phyloP scores from a whole-genome alignment of 257 asterid genomes.

The Gentiana dahurica region DNA sequence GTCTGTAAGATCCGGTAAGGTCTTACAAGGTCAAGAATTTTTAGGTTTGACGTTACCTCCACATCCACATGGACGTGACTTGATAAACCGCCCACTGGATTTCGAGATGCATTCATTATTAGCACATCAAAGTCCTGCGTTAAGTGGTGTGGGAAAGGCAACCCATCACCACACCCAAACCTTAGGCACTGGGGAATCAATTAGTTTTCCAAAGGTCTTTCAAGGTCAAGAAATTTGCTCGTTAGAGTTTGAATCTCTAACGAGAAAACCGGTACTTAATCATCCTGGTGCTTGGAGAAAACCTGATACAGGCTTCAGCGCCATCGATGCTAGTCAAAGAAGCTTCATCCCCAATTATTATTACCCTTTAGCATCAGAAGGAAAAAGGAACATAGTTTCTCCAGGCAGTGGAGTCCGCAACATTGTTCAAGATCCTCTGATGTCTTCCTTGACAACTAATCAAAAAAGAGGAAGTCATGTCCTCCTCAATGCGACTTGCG shows the following conservation, averaged over 20 bases:
- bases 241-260: slow-evolving; percentile 51
- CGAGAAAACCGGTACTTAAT: slow-evolving; percentile 46
- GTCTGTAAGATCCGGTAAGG: slow-evolving; percentile 87
- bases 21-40: slow-evolving; percentile 99
- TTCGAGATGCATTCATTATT: slow-evolving; percentile 34
- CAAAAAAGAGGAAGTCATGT: slow-evolving; percentile 36
- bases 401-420: slow-evolving; percentile 42
- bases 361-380: slow-evolving; percentile 90
- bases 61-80: slow-evolving; percentile 43
- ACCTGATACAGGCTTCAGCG: slow-evolving; percentile 39
- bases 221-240: slow-evolving; percentile 99
- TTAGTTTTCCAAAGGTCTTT: slow-evolving; percentile 97
- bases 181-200: slow-evolving; percentile 85
- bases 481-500: slow-evolving; percentile 23
- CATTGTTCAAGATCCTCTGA: slow-evolving; percentile 40
- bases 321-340: slow-evolving; percentile 30
- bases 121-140: slow-evolving; percentile 30
- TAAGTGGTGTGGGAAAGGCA: slow-evolving; percentile 40
- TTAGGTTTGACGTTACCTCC: slow-evolving; percentile 52
- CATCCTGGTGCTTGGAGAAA: slow-evolving; percentile 49
- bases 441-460: slow-evolving; percentile 37
- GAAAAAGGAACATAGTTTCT: slow-evolving; percentile 44
- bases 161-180: slow-evolving; percentile 47
- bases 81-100: slow-evolving; percentile 54
- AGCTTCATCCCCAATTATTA: slow-evolving; percentile 42